Percentiles rank a stretch among this genome's conserved stretches.
These are phyloP conservation scores for Calocybe gangraenosa DNA, from an alignment of 768 basidiomycete genomes.

Conservation along the genomic window DNA sequence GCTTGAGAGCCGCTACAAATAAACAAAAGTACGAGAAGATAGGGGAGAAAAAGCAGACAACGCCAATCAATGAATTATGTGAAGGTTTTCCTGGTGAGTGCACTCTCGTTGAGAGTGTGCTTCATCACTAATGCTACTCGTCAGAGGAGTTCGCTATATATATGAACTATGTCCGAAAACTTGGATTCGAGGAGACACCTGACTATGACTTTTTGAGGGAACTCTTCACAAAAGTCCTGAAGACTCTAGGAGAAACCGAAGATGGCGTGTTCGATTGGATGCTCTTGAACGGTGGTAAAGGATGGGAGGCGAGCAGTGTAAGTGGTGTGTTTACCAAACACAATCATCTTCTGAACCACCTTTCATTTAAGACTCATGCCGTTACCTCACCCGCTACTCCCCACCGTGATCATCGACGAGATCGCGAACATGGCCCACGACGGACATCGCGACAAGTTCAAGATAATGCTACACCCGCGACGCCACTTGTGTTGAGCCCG, in stretches of 20 bases:
- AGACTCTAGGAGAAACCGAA: slow-evolving; percentile 82
- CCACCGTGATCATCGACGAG: slow-evolving; percentile 55
- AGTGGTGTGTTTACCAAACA: slow-evolving; percentile 25
- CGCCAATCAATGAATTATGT: slow-evolving; percentile 86
- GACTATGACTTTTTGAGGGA: slow-evolving; percentile 98
- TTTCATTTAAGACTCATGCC: slow-evolving; percentile 49
- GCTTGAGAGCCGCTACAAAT: slow-evolving; percentile 95
- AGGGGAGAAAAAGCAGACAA: slow-evolving; percentile 97
- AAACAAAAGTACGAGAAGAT: slow-evolving; percentile 99
- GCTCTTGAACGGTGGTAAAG: slow-evolving; percentile 89
- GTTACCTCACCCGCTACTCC: slow-evolving; percentile 49
- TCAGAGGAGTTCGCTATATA: slow-evolving; percentile 97
- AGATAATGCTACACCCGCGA: slow-evolving; percentile 49
- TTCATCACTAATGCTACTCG: slow-evolving; percentile 3
- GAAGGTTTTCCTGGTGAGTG: slow-evolving; percentile 92
- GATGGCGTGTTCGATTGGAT: slow-evolving; percentile 98
- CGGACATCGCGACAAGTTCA: slow-evolving; percentile 52
- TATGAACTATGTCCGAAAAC: slow-evolving; percentile 98
- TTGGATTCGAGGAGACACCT: slow-evolving; percentile 95
- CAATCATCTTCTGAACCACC: slow-evolving; percentile 12
- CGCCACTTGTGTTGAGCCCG: slow-evolving; percentile 63
- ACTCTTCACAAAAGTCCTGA: slow-evolving; percentile 88
- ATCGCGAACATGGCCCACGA: slow-evolving; percentile 50
- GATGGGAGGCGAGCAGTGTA: slow-evolving; percentile 90
- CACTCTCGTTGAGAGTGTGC: slow-evolving; percentile 2